phyloP scores from a whole-genome alignment of 192 early-diverging fungal species.

The Radiomyces spectabilis region DNA sequence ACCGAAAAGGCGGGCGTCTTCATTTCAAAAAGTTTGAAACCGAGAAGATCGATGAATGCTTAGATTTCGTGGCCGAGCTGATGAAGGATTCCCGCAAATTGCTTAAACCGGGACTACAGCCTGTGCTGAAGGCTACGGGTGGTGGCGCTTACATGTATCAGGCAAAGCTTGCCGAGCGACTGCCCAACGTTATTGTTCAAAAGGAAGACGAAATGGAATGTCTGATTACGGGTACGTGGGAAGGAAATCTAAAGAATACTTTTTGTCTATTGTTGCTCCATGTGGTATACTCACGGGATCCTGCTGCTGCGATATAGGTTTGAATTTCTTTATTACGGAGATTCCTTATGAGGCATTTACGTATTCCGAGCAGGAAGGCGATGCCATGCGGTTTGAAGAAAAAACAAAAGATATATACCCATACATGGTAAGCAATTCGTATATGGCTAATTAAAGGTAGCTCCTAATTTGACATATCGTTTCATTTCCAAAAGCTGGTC shows the following conservation, averaged over 20 bases:
- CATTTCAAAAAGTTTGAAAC: constrained; percentile 96
- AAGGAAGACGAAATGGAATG: constrained; percentile 95
- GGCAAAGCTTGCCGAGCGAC: constrained; percentile 33
- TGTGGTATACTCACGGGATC: neutral
- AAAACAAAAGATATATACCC: constrained; percentile 67
- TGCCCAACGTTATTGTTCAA: constrained; percentile 59
- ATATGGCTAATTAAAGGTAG: neutral
- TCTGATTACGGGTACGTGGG: constrained; percentile 48
- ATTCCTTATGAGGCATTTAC: constrained; percentile 93
- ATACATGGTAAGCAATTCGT: constrained; percentile 74
- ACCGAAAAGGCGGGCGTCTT: constrained; percentile 69
- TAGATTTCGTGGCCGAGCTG: constrained; percentile 72
- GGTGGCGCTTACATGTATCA: constrained; percentile 81
- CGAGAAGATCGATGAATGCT: constrained; percentile 82
- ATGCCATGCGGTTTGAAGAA: constrained; percentile 59
- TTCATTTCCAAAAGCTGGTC: constrained; percentile 54
- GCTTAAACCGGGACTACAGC: constrained; percentile 22
- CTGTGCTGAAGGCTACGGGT: constrained; percentile 79
- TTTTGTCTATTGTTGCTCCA: neutral
- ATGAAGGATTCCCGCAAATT: constrained; percentile 35
- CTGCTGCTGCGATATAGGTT: constrained; percentile 35
- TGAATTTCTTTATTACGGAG: constrained; percentile 91
- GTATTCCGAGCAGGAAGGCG: constrained; percentile 58
- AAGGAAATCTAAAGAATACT: neutral
- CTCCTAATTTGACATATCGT: neutral